These are phyloP conservation scores for Colletotrichum acutatum DNA, from an alignment of 2,329 filamentous ascomycete species.

Conservation along the genomic window DNA sequence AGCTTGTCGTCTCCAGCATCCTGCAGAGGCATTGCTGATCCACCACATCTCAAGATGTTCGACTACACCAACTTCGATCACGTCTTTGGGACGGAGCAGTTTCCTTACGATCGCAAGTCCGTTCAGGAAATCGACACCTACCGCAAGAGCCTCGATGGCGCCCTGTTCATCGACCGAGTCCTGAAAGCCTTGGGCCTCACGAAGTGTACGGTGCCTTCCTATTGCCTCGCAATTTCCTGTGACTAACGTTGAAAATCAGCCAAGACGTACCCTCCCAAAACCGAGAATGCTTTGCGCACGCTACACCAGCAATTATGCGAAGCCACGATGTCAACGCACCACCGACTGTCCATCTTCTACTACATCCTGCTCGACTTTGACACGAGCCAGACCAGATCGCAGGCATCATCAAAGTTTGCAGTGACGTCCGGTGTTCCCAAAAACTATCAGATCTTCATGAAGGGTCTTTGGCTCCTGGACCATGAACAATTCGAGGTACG, in stretches of 20 bases:
- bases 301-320: conserved; percentile 78
- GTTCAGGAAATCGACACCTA: conserved; percentile 73
- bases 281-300: conserved; percentile 72
- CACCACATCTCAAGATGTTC: conserved; percentile 58
- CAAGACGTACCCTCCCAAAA: conserved; percentile 80
- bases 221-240: background rate
- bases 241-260: conserved; percentile 45
- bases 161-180: conserved; percentile 84
- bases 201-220: conserved; percentile 63
- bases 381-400: conserved; percentile 59
- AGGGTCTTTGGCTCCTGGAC: conserved; percentile 85
- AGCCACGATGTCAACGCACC: conserved; percentile 72
- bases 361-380: conserved; percentile 85
- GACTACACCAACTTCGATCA: conserved; percentile 75
- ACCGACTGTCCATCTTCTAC: conserved; percentile 86
- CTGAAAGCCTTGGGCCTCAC: conserved; percentile 75
- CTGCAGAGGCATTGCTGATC: background rate
- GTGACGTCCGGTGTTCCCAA: conserved; percentile 73
- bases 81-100: conserved; percentile 72
- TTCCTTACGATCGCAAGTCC: conserved; percentile 70
- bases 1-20: background rate
- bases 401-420: conserved; percentile 68
- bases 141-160: conserved; percentile 74
- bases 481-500: conserved; percentile 73
- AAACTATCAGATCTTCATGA: conserved; percentile 84